Conservation (phyloP, 805 yeast genomes). For the Cyberlindnera americana region DNA sequence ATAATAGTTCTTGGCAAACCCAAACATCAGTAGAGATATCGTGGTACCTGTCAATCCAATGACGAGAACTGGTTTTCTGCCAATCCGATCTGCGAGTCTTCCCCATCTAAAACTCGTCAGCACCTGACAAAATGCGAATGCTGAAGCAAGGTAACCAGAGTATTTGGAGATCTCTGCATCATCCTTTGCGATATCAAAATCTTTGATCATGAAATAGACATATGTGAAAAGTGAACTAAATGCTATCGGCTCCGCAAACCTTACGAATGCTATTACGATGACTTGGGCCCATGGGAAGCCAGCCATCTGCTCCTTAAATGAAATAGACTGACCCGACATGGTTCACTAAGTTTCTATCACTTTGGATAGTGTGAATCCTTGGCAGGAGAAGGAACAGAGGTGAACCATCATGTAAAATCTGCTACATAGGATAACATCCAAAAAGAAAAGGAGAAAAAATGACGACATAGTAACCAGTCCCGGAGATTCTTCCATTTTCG, state of each 20-base stretch:
- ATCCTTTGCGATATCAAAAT: slow-evolving; percentile 17
- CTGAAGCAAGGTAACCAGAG: slow-evolving; percentile 18
- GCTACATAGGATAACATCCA: neutral
- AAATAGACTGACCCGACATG: slow-evolving; percentile 1
- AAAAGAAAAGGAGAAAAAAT: neutral
- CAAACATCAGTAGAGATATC: slow-evolving; percentile 14
- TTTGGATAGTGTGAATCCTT: no score
- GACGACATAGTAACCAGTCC: neutral
- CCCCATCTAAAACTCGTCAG: slow-evolving; percentile 20
- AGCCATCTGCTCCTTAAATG: slow-evolving; percentile 15
- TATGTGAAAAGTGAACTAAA: slow-evolving; percentile 21
- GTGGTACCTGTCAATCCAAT: slow-evolving; percentile 16
- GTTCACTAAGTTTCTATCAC: neutral
- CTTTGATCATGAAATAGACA: slow-evolving; percentile 21
- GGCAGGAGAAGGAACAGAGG: no score
- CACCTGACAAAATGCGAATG: slow-evolving; percentile 18
- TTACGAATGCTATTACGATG: slow-evolving; percentile 16
- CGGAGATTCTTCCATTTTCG: neutral
- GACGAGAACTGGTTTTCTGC: slow-evolving; percentile 19
- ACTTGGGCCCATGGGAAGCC: slow-evolving; percentile 21
- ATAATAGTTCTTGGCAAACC: slow-evolving; percentile 16
- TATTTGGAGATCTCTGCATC: slow-evolving; percentile 19
- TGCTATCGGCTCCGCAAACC: slow-evolving; percentile 22
- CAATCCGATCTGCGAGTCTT: slow-evolving; percentile 15
- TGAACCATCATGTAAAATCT: neutral